Base-by-base conservation (phyloP, 1,284 basidiomycete genomes). In the Marasmius tenuissimus region DNA sequence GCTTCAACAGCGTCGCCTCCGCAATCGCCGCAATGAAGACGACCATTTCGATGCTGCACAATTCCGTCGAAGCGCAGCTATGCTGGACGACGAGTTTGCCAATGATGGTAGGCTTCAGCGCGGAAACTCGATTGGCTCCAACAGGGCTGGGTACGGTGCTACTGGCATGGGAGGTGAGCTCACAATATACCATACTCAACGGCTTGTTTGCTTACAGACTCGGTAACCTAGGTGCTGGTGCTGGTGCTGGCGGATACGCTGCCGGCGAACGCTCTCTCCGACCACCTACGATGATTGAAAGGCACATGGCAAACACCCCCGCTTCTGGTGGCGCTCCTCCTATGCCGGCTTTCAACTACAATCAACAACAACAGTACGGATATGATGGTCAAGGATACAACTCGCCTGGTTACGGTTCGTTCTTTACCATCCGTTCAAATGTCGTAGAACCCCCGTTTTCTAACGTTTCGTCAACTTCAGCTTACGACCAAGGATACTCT, bases 271-370 rank as follows among this genome's bases (percentile, higher is more conserved):
- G 14, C 20, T 54, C 52, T 37, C 52, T 54, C 34, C 59, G 66
- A 22, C 65, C 65, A 39, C 67, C 65, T 3, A 68, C 68, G 37
- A 71, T 71, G 70, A 71, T 66, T 55, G 66, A 67, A 45, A 67
- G 64, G 16, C 67, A 67, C 53, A 66, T 73, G 60, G 67, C 70
- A 5, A 61, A 66, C n/a, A 67, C 70, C 8, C 69, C 69, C n/a
- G 61, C 71, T 40, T 59, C 68, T 5, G 45, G 11, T 14, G 45
- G 45, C 20, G 61, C 73, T 16, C 61, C 68, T 12, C 62, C 68
- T 10, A 68, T 71, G 33, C 47, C 54, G 1, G 59, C 59, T 40
- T 53, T 47, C 38, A 49, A 57, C 35, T 64, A 64, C 38, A 48
- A 57, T 18, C 33, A 45, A 37, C 34, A 53, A 20, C 47, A 59